Conservation (phyloP, 305 asterid species). For the Fraxinus latifolia region DNA sequence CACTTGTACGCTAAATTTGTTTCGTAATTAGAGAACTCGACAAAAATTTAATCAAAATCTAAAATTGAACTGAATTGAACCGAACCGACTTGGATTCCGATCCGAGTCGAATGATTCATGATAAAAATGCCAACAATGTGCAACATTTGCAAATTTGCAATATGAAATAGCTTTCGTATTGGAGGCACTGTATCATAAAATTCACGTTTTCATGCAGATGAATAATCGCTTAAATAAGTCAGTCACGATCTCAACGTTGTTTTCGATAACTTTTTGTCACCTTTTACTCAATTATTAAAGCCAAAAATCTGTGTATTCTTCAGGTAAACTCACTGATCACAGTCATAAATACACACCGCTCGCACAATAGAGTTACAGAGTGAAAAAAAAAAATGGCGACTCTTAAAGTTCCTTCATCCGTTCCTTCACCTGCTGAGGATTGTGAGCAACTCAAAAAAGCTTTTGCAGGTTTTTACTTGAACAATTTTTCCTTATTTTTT, state of each 20-base stretch:
- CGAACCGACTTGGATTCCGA: too few species aligned
- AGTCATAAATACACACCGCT: neutral
- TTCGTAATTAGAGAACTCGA: too few species aligned
- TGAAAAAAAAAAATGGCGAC: neutral
- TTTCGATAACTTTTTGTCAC: constrained; percentile 17
- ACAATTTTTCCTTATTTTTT: neutral
- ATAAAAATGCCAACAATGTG: neutral
- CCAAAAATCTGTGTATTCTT: neutral
- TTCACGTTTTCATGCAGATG: neutral
- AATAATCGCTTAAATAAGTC: neutral
- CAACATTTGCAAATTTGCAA: neutral
- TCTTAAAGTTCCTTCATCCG: constrained; percentile 46
- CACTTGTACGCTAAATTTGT: too few species aligned
- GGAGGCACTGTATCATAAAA: neutral
- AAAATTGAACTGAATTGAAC: too few species aligned
- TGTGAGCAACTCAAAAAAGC: constrained; percentile 72
- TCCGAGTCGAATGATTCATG: neutral
- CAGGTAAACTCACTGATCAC: neutral
- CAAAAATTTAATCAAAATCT: too few species aligned
- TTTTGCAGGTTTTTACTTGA: constrained; percentile 42
- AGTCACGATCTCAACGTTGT: constrained; percentile 19
- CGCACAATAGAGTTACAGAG: neutral
- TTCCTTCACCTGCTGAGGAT: constrained; percentile 65
- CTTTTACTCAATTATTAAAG: neutral
- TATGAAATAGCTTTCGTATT: neutral